Evolutionary conservation across 768 basidiomycete species (phyloP), one percentile per base, ranked within the genome.

Genomic region (Xerocomus brunneocitrinus): DNA sequence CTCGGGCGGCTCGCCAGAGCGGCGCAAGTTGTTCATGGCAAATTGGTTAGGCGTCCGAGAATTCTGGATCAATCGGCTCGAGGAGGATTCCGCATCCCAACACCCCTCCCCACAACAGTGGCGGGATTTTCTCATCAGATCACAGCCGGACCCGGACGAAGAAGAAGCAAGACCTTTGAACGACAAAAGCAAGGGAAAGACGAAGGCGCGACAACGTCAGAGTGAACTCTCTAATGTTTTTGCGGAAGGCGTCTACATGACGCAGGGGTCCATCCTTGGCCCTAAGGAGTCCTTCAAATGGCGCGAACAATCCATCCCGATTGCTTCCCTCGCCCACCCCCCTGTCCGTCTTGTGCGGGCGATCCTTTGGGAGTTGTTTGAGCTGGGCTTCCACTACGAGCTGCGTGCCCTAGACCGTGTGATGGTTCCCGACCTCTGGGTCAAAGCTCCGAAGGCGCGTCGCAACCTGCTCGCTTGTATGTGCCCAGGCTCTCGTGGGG

Each of bases 371-470:
- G 58, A 64, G 32, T 30, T 65, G 0, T 50, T 53, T 8, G 58
- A 67, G 35, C 49, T 58, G 5, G 58, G 61, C 27, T 67, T 67
- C 36, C 5, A 27, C 3, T 62, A 58, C n/a, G 58, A 67, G 27
- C 50, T 65, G 5, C 16, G 47, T n/a, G 55, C 57, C 4, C 55
- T 67, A 0, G 59, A 65, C 19, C n/a, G 19, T 19, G 19, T 39
- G 38, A n/a, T 19, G 38, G n/a, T 19, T 8, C 38, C 16, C 2
- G 38, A 39, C 8, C 38, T n/a, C 10, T 39, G 38, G 38, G 38
- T 19, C n/a, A 16, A 6, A 19, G 3, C n/a, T 39, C n/a, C 38
- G 4, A 19, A 7, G 3, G 38, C 14, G 16, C n/a, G n/a, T 39
- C 38, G 14, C 16, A 39, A 8, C 3, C 38, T 39, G 16, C n/a